Evolutionary conservation across 805 yeast genomes (phyloP), one percentile per base, ranked within the genome.

Genomic region (Ogataea allantospora): DNA sequence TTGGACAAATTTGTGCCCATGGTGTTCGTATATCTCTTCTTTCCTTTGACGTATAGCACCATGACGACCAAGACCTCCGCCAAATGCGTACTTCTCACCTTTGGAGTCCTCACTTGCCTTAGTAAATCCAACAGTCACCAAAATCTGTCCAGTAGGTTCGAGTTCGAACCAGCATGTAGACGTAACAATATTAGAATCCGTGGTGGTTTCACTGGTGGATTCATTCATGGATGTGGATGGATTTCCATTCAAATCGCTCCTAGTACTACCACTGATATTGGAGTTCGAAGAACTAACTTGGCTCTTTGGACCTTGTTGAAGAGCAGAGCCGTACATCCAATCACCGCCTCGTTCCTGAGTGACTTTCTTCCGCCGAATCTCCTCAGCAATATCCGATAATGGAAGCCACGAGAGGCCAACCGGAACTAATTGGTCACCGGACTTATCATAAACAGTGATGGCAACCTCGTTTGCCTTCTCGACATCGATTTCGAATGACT

Each of bases 21-120:
- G 95, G 53, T 88, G 93, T 63, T 91, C 96, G 58, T 80, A 86
- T 2, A 93, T 87, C 50, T 86, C 95, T 55, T 81, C 87, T 51
- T 89, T 88, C 67, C 89, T 80, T 62, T 88, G 93, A 55, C 96
- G 83, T 48, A 93, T 91, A 46, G 99, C 99, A 67, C 97, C 98
- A 58, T 91, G 96, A 71, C 99, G 95, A 22, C 88, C 91, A 37
- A 84, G 70, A 0, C 87, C 87, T 36, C 83, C 83, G 31, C 75
- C 64, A 35, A 61, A 62, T 17, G 70, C 76, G 33, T 67, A 69
- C 47, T 68, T 71, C 36, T 70, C 72, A 13, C 72, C 74, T 24
- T 46, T 43, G 17, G 67, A 63, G 5, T 83, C 74, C 27, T 57
- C 61, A 40, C 53, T 65, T 1, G 73, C 60, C 54, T 91, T 91